Evolutionary conservation across 2,329 filamentous ascomycete species (phyloP).

Genomic region (Diaporthe sp.): DNA sequence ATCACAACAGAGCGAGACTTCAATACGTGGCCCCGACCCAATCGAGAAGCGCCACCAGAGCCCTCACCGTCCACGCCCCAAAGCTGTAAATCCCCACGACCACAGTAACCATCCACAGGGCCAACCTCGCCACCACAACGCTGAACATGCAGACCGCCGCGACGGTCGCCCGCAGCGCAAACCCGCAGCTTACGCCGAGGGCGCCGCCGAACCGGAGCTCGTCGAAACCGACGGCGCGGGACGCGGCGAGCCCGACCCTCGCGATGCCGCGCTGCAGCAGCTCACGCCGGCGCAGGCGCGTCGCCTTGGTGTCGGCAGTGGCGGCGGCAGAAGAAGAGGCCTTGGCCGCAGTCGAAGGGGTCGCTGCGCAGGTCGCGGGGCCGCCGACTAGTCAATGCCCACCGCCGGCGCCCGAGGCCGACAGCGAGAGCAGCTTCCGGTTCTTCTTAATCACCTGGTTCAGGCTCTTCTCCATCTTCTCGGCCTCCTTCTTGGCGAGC

Average conservation of each 20-base stretch:
- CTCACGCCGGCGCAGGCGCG: conserved; percentile 30
- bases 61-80: conserved; percentile 35
- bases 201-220: conserved; percentile 21
- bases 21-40: conserved; percentile 38
- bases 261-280: conserved; percentile 35
- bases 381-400: conserved; percentile 38
- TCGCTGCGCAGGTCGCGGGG: conserved; percentile 2
- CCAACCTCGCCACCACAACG: conserved; percentile 20
- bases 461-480: conserved; percentile 72
- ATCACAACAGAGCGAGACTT: background rate
- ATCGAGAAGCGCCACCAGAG: conserved; percentile 33
- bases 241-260: conserved; percentile 31
- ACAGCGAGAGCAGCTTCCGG: conserved; percentile 60
- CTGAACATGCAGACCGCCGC: conserved; percentile 31
- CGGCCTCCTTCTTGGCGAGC: conserved; percentile 69
- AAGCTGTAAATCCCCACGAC: conserved; percentile 29
- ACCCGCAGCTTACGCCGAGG: conserved; percentile 31
- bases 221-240: conserved; percentile 34
- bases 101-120: conserved; percentile 29
- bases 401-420: conserved; percentile 36
- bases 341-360: background rate
- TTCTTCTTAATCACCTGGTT: conserved; percentile 73
- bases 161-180: conserved; percentile 34
- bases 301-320: background rate
- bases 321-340: background rate